phyloP scores from a whole-genome alignment of 192 early-diverging fungal genomes.

The Coemansia sp. region DNA sequence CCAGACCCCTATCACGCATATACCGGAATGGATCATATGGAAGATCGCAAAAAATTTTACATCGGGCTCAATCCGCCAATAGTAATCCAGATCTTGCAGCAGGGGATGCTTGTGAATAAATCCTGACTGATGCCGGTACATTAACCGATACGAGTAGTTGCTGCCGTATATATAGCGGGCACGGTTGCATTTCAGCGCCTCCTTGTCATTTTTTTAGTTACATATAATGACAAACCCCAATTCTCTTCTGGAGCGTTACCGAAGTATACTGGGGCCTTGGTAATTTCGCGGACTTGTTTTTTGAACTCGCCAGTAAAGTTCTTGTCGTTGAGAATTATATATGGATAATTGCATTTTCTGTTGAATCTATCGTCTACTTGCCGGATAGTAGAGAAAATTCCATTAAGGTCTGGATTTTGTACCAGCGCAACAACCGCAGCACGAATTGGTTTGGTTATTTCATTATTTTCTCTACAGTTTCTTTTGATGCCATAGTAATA shows the following conservation, averaged over 20 bases:
- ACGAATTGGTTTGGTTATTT: conserved; percentile 1
- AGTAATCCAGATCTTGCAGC: conserved; percentile 41
- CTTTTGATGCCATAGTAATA: background rate
- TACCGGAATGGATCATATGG: conserved; percentile 46
- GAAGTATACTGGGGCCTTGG: conserved; percentile 60
- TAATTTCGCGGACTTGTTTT: conserved; percentile 45
- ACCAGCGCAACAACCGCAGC: conserved; percentile 64
- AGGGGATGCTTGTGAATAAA: conserved; percentile 42
- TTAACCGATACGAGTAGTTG: conserved; percentile 39
- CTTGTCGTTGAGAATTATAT: conserved; percentile 68
- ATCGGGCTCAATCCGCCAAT: conserved; percentile 55
- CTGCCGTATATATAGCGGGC: conserved; percentile 33
- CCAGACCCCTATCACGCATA: conserved; percentile 36
- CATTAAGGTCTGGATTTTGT: conserved; percentile 66
- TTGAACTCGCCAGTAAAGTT: conserved; percentile 63
- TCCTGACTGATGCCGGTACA: conserved; percentile 47
- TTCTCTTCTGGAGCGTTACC: conserved; percentile 60
- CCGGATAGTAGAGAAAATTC: conserved; percentile 58
- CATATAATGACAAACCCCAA: conserved; percentile 76
- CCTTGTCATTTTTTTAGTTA: conserved; percentile 57
- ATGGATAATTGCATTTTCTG: conserved; percentile 62
- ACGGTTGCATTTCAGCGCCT: conserved; percentile 50
- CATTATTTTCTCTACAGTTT: background rate
- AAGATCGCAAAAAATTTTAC: conserved; percentile 49
- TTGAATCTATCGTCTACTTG: conserved; percentile 76